Evolutionary conservation across 805 yeast genomes (phyloP), one percentile per base, ranked within the genome.

Genomic region (Teunomyces pallodes): DNA sequence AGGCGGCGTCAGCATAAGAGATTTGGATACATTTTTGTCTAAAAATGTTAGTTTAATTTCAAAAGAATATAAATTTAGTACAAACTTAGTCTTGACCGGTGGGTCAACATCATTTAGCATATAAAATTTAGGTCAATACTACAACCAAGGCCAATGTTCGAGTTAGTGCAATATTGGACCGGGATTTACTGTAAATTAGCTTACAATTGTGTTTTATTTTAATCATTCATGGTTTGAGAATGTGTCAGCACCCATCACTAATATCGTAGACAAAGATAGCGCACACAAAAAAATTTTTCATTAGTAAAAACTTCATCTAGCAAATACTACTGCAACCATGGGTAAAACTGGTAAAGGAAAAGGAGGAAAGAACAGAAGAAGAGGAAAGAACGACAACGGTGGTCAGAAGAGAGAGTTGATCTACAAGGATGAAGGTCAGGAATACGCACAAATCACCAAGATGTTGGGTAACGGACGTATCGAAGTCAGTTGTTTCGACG

Each of bases 381-480:
- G 97, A 82, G 99, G 99, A 72, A 94, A 94, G 92, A 91, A 91
- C 72, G 96, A 86, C 67, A 83, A 84, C 70, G 86, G 81, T 51
- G 84, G 86, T 55, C 91, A 90, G 74, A 94, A 94, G 80, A 89
- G 99, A 77, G 99, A 94, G 69, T 81, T 94, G 60, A 81, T 84
- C 67, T 82, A 79, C 69, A 90, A 84, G 64, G 99, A 94, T 55
- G 99, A 94, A 63, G 96, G 96, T 50, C 99, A 94, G 77, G 98
- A 94, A 71, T 94, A 94, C 64, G 99, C 97, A 48, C 99, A 95
- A 76, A 94, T 94, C 66, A 83, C 92, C 69, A 92, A 90, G 75
- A 92, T 94, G 97, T 83, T 94, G 61, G 99, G 99, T 70, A 91
- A 91, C 67, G 98, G 99, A 56, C 84, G 99, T 73, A 86, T 94